Conservation (phyloP, 1,139 yeast species). For the Geotrichum carabidarum region DNA sequence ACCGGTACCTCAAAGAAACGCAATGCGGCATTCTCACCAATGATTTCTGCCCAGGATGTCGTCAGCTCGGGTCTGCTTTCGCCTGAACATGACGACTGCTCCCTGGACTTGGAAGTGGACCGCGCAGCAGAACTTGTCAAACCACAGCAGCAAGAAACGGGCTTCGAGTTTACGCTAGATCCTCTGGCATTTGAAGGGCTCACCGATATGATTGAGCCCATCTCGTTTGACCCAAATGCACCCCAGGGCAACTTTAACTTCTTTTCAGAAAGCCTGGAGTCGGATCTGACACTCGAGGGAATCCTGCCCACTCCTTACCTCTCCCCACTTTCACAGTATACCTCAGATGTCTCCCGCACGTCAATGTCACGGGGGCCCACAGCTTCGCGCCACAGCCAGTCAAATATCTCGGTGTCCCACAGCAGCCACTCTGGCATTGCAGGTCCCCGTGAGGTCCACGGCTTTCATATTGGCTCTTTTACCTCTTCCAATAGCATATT, state of each 20-base stretch:
- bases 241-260: not conserved
- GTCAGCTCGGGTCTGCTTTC: conserved; percentile 4
- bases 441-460: conserved; percentile 24
- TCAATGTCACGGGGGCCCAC: not conserved
- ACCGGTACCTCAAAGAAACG: conserved; percentile 13
- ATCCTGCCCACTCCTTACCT: not conserved
- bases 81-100: conserved; percentile 5
- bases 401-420: conserved; percentile 22
- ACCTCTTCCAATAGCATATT: not conserved
- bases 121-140: conserved; percentile 12
- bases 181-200: conserved; percentile 33
- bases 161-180: conserved; percentile 31
- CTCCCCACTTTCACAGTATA: not conserved
- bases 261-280: not conserved
- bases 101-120: conserved; percentile 14
- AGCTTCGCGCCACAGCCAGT: not conserved
- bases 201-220: conserved; percentile 9
- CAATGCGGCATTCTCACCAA: conserved; percentile 17
- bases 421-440: conserved; percentile 23
- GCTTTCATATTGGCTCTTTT: conserved; percentile 19
- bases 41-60: conserved; percentile 16
- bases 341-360: not conserved
- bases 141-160: conserved; percentile 9
- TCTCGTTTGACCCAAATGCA: not conserved
- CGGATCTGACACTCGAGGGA: not conserved